A percentile compares a stretch with the other conserved stretches of the same genome.
Evolutionary conservation across 768 basidiomycete genomes (phyloP).

Genomic region (Rhodosporidiobolus sp.): DNA sequence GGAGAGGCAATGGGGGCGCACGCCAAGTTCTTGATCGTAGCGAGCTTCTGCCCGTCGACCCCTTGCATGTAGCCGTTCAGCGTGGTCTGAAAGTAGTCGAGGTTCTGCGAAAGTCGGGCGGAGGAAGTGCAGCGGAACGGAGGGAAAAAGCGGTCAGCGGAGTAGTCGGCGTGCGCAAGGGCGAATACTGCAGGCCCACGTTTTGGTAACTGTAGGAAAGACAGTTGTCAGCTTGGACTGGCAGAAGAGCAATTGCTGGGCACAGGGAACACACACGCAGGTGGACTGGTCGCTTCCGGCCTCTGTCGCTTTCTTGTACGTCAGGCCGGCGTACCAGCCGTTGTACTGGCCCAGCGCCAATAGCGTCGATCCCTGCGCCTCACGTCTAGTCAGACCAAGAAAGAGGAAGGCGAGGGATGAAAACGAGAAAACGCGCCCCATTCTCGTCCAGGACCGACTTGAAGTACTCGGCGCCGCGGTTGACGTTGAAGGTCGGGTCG

Average conservation of each 20-base stretch:
- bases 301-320: conserved; percentile 15
- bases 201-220: conserved; percentile 37
- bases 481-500: conserved; percentile 17
- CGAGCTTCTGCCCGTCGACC: background rate
- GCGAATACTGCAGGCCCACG: background rate
- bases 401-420: no score
- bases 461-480: conserved; percentile 1
- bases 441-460: background rate
- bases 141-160: no score
- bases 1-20: no score
- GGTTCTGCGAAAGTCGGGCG: conserved; percentile 11
- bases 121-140: background rate
- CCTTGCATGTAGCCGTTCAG: conserved; percentile 18
- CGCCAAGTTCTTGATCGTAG: conserved; percentile 1
- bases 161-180: no score
- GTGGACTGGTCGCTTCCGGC: background rate
- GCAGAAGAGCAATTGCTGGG: background rate
- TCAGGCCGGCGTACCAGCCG: conserved; percentile 33
- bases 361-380: background rate
- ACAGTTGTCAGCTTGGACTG: background rate
- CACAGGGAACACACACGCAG: background rate
- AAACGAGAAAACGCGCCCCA: background rate
- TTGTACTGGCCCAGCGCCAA: no score
- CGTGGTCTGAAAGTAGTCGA: conserved; percentile 35
- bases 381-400: background rate